Evolutionary conservation across 2,329 filamentous ascomycete species (phyloP).

Genomic region (Diaporthe batatas): DNA sequence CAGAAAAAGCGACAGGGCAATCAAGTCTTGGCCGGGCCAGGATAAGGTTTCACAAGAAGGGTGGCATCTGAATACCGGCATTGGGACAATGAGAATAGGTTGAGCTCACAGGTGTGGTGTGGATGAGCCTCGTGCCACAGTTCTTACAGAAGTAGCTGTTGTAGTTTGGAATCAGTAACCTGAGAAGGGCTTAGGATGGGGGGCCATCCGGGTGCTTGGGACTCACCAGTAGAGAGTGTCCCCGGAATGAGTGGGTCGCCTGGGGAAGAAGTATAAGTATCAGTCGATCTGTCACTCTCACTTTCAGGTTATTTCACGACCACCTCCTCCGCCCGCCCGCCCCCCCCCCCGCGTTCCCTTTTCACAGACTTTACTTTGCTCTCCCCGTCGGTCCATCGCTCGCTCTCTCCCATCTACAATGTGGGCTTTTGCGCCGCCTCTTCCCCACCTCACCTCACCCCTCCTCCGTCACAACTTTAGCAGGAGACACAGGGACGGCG

Average conservation of each 20-base stretch:
- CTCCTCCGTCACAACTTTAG: not conserved
- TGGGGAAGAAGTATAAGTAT: constrained; percentile 49
- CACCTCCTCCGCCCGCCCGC: no score
- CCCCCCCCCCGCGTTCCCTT: no score
- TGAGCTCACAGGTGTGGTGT: constrained; percentile 67
- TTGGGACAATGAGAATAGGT: not conserved
- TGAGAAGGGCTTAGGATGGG: not conserved
- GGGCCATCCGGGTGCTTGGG: not conserved
- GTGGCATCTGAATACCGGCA: not conserved
- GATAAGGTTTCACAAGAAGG: no score
- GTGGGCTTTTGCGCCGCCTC: not conserved
- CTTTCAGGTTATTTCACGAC: not conserved
- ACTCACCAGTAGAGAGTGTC: constrained; percentile 69
- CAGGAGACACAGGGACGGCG: not conserved
- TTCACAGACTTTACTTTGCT: not conserved
- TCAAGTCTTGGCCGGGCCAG: not conserved
- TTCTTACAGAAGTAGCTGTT: constrained; percentile 73
- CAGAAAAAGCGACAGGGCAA: not conserved
- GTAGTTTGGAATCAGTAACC: constrained; percentile 5
- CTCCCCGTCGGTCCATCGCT: not conserved
- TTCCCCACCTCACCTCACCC: not conserved
- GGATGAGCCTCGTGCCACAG: constrained; percentile 76
- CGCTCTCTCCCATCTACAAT: not conserved
- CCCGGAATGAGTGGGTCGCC: constrained; percentile 69
- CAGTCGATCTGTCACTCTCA: constrained; percentile 31